Base-by-base conservation (phyloP, 345 rosid species). In the Pugionium dolabratum region DNA sequence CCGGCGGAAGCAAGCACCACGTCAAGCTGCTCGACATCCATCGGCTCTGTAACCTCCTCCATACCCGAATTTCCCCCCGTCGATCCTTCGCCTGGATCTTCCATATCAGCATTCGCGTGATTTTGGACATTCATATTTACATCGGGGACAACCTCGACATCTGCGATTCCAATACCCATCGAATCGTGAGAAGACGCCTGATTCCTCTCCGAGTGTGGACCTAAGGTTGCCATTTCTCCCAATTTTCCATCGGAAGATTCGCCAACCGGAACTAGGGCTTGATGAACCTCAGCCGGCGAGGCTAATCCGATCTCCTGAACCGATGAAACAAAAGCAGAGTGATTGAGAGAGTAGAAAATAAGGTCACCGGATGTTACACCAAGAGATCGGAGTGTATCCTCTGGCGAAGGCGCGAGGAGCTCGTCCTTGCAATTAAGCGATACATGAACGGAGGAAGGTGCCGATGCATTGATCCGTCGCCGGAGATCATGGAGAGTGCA, bases 351-450 rank as follows among this genome's bases (percentile, higher is more conserved):
- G 80, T 74, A 87, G 56, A 79, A 87, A 46, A 89, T 36, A 1
- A 89, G 82, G 70, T 89, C 96, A 31, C 98, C 97, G 44, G 87
- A 65, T 11, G 86, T 57, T 5, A 93, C 66, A 9, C 97, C 96
- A 11, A 85, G 82, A 26, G 88, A 81, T 1, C 64, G 80, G 59
- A 89, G 62, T 0, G 94, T 70, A 10, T 71, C 79, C 4, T 75
- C 61, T 7, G 84, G 78, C 1, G 85, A 76, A 7, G 90, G 61
- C 3, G 79, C 48, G 30, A 18, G 52, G 50, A 89, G 89, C 59
- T 80, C 90, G 65, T 87, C 83, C 55, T 76, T 86, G 32, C 89
- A 71, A 71, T 87, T 89, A 73, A 83, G 94, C 3, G 97, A 93
- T 42, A 93, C 64, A 37, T 46, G 83, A 57, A 86, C 75, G 36